Evolutionary conservation across 345 rosid genomes (phyloP), one percentile per base, ranked within the genome.

Genomic region (Citrus reticulata): DNA sequence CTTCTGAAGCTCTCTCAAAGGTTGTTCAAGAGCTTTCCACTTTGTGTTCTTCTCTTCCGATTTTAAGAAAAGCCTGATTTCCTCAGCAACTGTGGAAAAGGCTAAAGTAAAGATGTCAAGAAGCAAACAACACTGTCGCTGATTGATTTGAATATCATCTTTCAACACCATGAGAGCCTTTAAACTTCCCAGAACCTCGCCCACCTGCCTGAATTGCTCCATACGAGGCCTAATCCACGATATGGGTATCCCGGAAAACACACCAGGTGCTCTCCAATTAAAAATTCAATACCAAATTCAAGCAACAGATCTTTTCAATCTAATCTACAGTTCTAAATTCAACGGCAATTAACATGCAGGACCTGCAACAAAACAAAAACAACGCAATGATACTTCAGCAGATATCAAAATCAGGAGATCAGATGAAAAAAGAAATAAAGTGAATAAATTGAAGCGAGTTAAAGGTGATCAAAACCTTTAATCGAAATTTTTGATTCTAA

Each of bases 1-100:
- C 83, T 92, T 82, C 30, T 85, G 75, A 10, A 96, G 88, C 88
- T 93, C 98, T 78, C 83, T 88, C 46, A 96, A 77, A 13, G 97
- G 98, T 81, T 84, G 91, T 40, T 93, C 97, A 39, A 94, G 93
- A n/a, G 95, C 90, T 80, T 87, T 93, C 99, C 99, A 96, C 75
- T 96, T 96, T 27, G 90, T 87, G 81, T 81, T 88, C 79, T 85
- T 94, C 83, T 96, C 99, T 80, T 91, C 97, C 9, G 93, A 87
- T 81, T 88, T 93, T 78, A 96, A 85, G 80, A 89, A 90, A 37
- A 85, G 89, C 82, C 83, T 88, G 82, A 96, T 93, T 77, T 86
- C 95, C 78, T 90, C 94, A 0, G 97, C 90, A 17, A 93, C 88
- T 6, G 87, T 81, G 80, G 87, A 70, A 80, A 95, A 95, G 19